Percentiles rank a stretch among this genome's conserved stretches.
Conservation (phyloP, 2,329 filamentous ascomycete species). For the Neonectria punicea region DNA sequence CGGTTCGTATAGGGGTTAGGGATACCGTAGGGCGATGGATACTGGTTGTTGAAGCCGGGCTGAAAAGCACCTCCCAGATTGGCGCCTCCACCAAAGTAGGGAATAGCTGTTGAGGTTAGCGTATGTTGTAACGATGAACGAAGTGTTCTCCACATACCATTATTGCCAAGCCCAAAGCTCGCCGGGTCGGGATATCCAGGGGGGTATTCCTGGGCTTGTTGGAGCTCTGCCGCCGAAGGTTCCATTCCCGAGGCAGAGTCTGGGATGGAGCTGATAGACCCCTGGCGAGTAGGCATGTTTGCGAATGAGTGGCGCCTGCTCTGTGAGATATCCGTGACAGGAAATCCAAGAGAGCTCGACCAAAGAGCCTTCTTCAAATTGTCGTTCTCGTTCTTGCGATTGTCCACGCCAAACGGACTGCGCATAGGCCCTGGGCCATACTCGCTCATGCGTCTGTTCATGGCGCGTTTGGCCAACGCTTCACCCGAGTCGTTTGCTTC, state of each 20-base stretch:
- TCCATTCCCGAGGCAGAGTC: conserved; percentile 63
- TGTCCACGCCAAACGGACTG: conserved; percentile 64
- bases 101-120: conserved; percentile 31
- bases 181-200: conserved; percentile 53
- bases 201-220: conserved; percentile 56
- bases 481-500: conserved; percentile 65
- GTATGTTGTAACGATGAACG: background rate
- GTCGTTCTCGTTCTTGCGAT: conserved; percentile 68
- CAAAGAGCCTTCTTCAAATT: conserved; percentile 73
- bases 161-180: conserved; percentile 51
- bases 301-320: conserved; percentile 85
- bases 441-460: conserved; percentile 67
- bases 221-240: conserved; percentile 54
- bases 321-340: conserved; percentile 72
- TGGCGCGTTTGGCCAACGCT: conserved; percentile 58
- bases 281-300: conserved; percentile 72
- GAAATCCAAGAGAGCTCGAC: conserved; percentile 77
- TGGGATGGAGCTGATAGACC: conserved; percentile 69
- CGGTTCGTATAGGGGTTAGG: conserved; percentile 59
- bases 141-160: conserved; percentile 49
- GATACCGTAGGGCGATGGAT: conserved; percentile 59
- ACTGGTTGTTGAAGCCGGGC: conserved; percentile 51
- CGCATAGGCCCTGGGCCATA: conserved; percentile 60
- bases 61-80: conserved; percentile 42
- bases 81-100: conserved; percentile 41